phyloP scores from a whole-genome alignment of 1,284 basidiomycete species.

The Ceratobasidium sp. region DNA sequence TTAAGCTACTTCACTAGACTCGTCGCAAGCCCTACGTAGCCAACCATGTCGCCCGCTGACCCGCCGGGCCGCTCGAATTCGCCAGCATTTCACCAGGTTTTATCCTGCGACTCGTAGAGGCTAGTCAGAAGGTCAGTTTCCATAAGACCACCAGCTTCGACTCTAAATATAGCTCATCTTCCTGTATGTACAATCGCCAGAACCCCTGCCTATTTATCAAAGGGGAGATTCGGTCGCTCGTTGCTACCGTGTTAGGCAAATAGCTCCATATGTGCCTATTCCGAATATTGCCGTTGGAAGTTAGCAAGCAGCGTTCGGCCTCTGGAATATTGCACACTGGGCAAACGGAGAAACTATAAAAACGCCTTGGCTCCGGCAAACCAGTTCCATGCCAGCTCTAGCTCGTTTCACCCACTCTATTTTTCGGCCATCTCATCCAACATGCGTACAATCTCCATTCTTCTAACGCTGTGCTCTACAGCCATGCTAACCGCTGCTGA shows the following conservation, averaged over 20 bases:
- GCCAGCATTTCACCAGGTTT: not conserved
- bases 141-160: not conserved
- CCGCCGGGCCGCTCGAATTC: not conserved
- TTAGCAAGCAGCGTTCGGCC: not conserved
- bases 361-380: not conserved
- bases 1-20: too few species aligned
- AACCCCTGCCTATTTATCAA: not conserved
- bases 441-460: constrained; percentile 11
- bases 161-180: not conserved
- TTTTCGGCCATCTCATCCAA: not conserved
- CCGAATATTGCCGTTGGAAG: not conserved
- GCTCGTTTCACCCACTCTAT: not conserved
- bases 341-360: not conserved
- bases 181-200: not conserved
- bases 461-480: constrained; percentile 22
- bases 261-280: not conserved
- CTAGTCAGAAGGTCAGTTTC: not conserved
- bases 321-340: not conserved
- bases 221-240: not conserved
- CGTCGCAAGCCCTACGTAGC: too few species aligned
- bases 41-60: too few species aligned
- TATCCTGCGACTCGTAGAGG: not conserved
- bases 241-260: not conserved
- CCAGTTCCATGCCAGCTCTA: not conserved
- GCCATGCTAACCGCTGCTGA: constrained; percentile 39